A percentile compares a stretch with the other conserved stretches of the same genome.
These are phyloP conservation scores for Fallopia convolvulus DNA, from an alignment of 148 eudicot genomes.

Conservation along the genomic window DNA sequence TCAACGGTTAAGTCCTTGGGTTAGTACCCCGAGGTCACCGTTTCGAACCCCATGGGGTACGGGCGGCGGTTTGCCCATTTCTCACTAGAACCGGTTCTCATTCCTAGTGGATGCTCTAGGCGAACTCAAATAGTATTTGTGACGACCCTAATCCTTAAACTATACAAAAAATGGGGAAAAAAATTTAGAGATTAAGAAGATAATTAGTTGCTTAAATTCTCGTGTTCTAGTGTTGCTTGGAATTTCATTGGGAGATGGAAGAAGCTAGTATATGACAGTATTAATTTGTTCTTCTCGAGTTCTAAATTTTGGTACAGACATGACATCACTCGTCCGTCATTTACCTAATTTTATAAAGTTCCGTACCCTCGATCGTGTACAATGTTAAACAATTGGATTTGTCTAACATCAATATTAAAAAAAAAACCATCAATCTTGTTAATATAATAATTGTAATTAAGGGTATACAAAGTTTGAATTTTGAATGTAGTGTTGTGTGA, in stretches of 20 bases:
- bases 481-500: not conserved
- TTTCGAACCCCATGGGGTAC: too few relatives aligned
- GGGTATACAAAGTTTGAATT: not conserved
- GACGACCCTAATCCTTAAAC: too few relatives aligned
- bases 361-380: not conserved
- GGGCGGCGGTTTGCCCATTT: too few relatives aligned
- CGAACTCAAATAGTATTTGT: too few relatives aligned
- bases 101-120: too few relatives aligned
- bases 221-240: not conserved
- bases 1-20: too few relatives aligned
- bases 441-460: not conserved
- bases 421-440: not conserved
- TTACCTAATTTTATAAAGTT: not conserved
- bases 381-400: slow-evolving; percentile 2
- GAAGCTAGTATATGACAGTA: not conserved
- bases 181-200: not conserved
- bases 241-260: slow-evolving; percentile 4
- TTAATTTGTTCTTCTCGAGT: slow-evolving; percentile 12
- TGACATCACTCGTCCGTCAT: slow-evolving; percentile 4
- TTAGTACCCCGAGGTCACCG: too few relatives aligned
- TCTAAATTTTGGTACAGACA: slow-evolving; percentile 8
- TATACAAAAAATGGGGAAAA: not conserved
- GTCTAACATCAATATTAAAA: not conserved
- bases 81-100: too few relatives aligned
- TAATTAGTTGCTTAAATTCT: not conserved